Evolutionary conservation across 2,329 filamentous ascomycete genomes (phyloP), one percentile per base, ranked within the genome.

Genomic region (Neonectria punicea): DNA sequence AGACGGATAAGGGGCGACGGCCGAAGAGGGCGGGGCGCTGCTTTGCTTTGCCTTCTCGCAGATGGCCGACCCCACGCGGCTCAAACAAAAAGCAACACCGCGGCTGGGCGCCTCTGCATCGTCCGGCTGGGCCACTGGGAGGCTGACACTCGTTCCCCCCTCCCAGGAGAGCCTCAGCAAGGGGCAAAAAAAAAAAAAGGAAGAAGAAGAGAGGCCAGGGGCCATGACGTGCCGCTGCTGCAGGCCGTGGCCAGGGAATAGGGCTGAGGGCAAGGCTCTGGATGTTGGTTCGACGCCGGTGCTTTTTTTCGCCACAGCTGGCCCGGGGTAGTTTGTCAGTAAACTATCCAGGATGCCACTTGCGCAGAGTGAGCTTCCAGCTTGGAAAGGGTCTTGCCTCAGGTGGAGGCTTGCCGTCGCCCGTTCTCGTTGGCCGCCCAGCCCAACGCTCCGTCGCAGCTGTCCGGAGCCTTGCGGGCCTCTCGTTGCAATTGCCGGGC

Each of bases 191-290:
- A 20, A n/a, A 8, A 13, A 46, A 47, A 32, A 53, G 51, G 8
- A 18, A 46, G 53, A 32, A 57, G 51, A 32, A 10, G 30, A 34
- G 46, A 39, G 39, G 43, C 57, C 63, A 56, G 44, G 61, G 46
- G 43, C 44, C 67, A 72, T 73, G 69, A 72, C 71, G 71, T 73
- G 69, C 70, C 69, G 60, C 53, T 46, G 57, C 66, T 72, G 69
- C 71, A 70, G 60, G 53, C 59, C 46, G 58, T 55, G 51, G 53
- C 65, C 68, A 73, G 72, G 71, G 66, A 64, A 70, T 73, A 73
- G 71, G 71, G 71, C 71, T 73, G 71, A 73, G 47, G 64, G 36
- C 56, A 65, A 73, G 68, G 70, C 70, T 73, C 58, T 61, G 53
- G 71, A 51, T 63, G 53, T 70, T 65, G 61, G 69, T 73, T 72